A percentile compares a stretch with the other conserved stretches of the same genome.
Evolutionary conservation across 208 protist species (phyloP).

Genomic region (Phytomonas sp.): DNA sequence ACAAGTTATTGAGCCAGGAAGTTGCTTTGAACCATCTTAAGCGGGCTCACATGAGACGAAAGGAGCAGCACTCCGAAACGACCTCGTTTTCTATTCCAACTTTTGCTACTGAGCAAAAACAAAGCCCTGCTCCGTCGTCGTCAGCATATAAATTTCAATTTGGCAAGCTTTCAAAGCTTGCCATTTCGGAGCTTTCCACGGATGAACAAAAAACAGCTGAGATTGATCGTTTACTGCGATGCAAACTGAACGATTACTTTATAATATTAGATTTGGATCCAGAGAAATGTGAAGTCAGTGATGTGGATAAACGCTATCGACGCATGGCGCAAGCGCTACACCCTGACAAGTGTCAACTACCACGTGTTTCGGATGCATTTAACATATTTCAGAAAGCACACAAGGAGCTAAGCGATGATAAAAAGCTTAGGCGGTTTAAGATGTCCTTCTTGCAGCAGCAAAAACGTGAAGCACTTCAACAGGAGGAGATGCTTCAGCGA

Average conservation of each 20-base stretch:
- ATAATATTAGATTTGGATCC: constrained; percentile 69
- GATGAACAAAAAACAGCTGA: constrained; percentile 66
- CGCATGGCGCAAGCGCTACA: constrained; percentile 80
- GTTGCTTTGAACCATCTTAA: constrained; percentile 62
- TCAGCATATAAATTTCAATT: constrained; percentile 19
- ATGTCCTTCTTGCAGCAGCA: constrained; percentile 49
- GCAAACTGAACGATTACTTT: constrained; percentile 67
- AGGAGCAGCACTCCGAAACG: constrained; percentile 35
- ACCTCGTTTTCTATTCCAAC: background rate
- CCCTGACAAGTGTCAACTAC: constrained; percentile 84
- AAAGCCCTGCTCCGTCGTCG: constrained; percentile 6
- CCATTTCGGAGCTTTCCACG: constrained; percentile 25
- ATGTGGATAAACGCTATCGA: constrained; percentile 64
- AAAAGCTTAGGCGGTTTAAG: constrained; percentile 55
- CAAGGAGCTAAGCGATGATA: constrained; percentile 62
- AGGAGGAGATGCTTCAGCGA: constrained; percentile 18
- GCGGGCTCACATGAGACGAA: constrained; percentile 44
- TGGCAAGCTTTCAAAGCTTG: constrained; percentile 29
- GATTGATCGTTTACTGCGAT: constrained; percentile 72
- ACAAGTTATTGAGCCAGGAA: constrained; percentile 71
- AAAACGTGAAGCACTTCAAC: constrained; percentile 34
- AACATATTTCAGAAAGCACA: constrained; percentile 71
- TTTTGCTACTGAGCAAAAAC: constrained; percentile 9
- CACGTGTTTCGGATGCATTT: constrained; percentile 68
- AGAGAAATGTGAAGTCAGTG: constrained; percentile 41